phyloP scores from a whole-genome alignment of 768 basidiomycete genomes.

The Xerocomellus dryophilus region DNA sequence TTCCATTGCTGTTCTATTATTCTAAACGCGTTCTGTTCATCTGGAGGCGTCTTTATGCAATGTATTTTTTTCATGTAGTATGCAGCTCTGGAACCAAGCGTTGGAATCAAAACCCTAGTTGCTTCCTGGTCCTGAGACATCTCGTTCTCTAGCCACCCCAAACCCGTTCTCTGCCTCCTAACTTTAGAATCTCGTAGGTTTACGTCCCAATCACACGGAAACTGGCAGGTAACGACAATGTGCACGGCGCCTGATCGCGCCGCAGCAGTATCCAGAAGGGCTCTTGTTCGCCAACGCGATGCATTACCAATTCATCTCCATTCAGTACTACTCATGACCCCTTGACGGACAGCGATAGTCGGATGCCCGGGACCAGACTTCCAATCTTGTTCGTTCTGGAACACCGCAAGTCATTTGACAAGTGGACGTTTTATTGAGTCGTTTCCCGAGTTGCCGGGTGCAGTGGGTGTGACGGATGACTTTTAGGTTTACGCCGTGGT shows the following conservation, averaged over 20 bases:
- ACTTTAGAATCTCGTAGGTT: not conserved
- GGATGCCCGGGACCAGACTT: not conserved
- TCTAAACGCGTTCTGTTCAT: constrained; percentile 1
- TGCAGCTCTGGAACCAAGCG: not conserved
- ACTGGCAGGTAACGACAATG: not conserved
- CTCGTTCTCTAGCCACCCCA: not conserved
- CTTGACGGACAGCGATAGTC: not conserved
- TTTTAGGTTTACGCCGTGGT: constrained; percentile 1
- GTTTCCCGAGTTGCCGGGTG: not conserved
- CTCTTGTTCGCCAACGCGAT: not conserved
- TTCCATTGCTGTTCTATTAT: not conserved
- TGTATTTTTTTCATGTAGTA: constrained; percentile 2
- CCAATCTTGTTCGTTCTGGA: not conserved
- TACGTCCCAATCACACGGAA: not conserved
- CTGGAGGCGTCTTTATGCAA: not conserved
- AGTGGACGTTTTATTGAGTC: not conserved
- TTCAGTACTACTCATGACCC: not conserved
- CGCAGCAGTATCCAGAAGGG: not conserved
- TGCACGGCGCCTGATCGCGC: not conserved
- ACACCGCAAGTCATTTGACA: not conserved
- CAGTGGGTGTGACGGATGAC: not conserved
- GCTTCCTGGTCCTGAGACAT: no score
- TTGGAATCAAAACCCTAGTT: not conserved
- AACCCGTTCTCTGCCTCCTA: not conserved
- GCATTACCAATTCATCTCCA: not conserved